Percentiles rank a stretch among this genome's conserved stretches.
Conservation (phyloP, 495 filamentous ascomycete species). For the Xylaria palmicola region DNA sequence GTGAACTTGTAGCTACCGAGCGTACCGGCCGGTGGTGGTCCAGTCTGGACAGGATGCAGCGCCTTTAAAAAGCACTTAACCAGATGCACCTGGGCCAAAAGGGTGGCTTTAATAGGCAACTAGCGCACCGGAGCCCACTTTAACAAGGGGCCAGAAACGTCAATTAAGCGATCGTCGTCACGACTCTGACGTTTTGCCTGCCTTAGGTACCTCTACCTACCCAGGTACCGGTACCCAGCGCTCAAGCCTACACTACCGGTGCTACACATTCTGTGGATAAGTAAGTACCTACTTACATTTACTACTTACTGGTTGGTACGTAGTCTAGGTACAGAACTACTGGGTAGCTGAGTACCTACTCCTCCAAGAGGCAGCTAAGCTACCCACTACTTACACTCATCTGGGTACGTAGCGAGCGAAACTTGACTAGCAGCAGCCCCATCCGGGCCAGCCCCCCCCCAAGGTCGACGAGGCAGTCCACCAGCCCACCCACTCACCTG, state of each 20-base stretch:
- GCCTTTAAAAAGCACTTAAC: no score
- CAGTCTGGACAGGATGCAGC: no score
- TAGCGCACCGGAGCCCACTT: neutral
- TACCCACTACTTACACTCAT: no score
- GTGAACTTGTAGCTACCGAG: no score
- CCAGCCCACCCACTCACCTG: slow-evolving; percentile 4
- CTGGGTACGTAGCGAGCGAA: no score
- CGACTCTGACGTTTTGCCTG: slow-evolving; percentile 9
- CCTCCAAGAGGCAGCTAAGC: no score
- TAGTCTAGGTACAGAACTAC: no score
- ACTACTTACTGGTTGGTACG: no score
- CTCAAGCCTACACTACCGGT: neutral
- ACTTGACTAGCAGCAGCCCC: slow-evolving; percentile 3
- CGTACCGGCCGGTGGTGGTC: neutral
- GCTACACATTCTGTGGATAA: neutral
- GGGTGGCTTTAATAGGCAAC: slow-evolving; percentile 1
- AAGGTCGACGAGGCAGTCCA: neutral
- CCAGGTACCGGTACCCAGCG: no score
- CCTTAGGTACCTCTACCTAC: neutral
- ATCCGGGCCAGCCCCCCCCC: neutral
- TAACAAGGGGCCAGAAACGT: neutral
- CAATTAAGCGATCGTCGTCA: slow-evolving; percentile 4
- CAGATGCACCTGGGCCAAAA: neutral
- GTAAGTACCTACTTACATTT: neutral
- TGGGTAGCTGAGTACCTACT: no score